Percentiles rank a stretch among this genome's conserved stretches.
Evolutionary conservation across 768 basidiomycete species (phyloP).

Genomic region (Agaricus subrufescens): DNA sequence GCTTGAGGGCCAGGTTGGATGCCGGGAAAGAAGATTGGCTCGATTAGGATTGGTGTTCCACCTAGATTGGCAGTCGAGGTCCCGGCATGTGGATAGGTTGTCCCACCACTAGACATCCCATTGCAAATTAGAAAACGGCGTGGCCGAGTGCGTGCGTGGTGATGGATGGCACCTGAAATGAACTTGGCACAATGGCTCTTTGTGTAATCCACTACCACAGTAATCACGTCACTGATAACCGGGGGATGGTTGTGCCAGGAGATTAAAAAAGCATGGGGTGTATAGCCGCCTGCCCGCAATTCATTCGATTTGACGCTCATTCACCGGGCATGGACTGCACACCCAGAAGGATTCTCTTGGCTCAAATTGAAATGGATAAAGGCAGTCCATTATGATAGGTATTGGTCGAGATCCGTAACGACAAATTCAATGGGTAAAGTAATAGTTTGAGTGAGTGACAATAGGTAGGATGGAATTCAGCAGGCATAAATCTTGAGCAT

Average conservation of each 20-base stretch:
- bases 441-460: slow-evolving; percentile 2
- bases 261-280: neutral
- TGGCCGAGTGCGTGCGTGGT: neutral
- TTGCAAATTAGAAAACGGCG: no score
- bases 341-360: neutral
- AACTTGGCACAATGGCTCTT: neutral
- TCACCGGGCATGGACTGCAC: neutral
- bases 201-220: neutral
- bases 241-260: neutral
- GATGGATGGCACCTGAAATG: neutral
- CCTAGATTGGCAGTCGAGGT: neutral
- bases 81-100: no score
- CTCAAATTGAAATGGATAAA: slow-evolving; percentile 5
- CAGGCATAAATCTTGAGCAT: slow-evolving; percentile 7
- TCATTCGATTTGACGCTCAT: neutral
- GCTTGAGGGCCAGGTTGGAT: neutral
- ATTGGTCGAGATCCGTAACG: neutral
- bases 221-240: neutral
- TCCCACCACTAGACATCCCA: no score
- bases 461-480: neutral
- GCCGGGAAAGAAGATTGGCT: neutral
- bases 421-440: neutral
- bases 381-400: neutral
- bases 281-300: no score
- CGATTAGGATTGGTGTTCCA: neutral